Conservation (phyloP, 768 basidiomycete genomes). For the Pisolithus sp. region DNA sequence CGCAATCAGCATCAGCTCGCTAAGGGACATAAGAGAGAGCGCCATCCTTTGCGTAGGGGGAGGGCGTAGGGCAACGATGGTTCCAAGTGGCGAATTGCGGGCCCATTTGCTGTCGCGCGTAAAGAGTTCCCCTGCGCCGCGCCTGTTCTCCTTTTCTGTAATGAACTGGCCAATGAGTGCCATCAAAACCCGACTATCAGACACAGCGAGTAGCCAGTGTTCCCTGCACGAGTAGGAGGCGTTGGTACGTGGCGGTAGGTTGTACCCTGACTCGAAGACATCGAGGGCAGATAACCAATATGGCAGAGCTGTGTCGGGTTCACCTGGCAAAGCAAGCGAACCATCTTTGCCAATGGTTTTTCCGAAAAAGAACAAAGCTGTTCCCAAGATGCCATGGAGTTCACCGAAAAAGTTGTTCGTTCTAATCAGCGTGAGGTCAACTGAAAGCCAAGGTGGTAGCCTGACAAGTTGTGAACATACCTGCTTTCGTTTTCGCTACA, state of each 20-base stretch:
- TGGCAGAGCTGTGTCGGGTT: constrained; percentile 43
- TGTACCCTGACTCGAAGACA: constrained; percentile 65
- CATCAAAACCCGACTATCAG: constrained; percentile 62
- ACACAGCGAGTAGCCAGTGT: constrained; percentile 64
- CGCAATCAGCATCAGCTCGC: constrained; percentile 53
- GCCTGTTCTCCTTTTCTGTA: background rate
- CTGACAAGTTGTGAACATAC: background rate
- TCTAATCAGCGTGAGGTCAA: background rate
- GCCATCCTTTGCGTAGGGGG: constrained; percentile 46
- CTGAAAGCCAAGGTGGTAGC: background rate
- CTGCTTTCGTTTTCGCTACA: background rate
- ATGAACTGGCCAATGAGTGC: constrained; percentile 41
- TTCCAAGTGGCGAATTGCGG: constrained; percentile 44
- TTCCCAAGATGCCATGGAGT: constrained; percentile 61
- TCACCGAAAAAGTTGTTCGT: constrained; percentile 50
- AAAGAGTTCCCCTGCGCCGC: background rate
- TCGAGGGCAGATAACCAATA: constrained; percentile 70
- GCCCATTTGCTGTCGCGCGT: constrained; percentile 35
- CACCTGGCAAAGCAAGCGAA: constrained; percentile 44
- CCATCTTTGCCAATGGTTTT: constrained; percentile 51
- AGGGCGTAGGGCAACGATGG: constrained; percentile 42
- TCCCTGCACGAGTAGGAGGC: constrained; percentile 25
- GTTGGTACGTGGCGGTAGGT: constrained; percentile 39
- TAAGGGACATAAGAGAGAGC: constrained; percentile 33
- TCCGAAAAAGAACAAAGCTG: constrained; percentile 58